Conservation (phyloP, 345 rosid genomes). For the Melastoma malabathricum region DNA sequence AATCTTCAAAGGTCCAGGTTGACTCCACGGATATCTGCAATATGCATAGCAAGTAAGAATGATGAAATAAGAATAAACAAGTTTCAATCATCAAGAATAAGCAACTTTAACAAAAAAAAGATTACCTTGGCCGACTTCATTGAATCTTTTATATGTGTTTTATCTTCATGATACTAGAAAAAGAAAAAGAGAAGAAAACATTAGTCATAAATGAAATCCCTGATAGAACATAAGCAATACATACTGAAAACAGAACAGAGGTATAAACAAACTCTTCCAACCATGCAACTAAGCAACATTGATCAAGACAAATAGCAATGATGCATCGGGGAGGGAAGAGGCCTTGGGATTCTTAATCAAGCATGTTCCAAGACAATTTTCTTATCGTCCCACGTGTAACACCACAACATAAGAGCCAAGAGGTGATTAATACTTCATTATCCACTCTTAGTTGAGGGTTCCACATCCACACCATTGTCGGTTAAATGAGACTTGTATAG, state of each 20-base stretch:
- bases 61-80: slow-evolving; percentile 7
- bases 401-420: too few relatives aligned
- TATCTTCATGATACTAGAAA: slow-evolving; percentile 79
- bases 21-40: slow-evolving; percentile 41
- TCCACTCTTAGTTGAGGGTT: too few relatives aligned
- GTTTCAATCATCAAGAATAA: slow-evolving; percentile 2
- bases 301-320: too few relatives aligned
- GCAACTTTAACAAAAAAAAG: background rate
- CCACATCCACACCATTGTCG: too few relatives aligned
- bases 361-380: too few relatives aligned
- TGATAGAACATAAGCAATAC: background rate
- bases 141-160: slow-evolving; percentile 56
- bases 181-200: background rate
- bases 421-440: too few relatives aligned
- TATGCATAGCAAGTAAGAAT: background rate
- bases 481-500: too few relatives aligned
- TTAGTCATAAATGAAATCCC: background rate
- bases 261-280: background rate
- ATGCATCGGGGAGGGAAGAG: too few relatives aligned
- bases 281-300: too few relatives aligned
- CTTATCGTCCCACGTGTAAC: too few relatives aligned
- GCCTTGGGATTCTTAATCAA: too few relatives aligned
- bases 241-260: background rate
- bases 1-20: slow-evolving; percentile 68
- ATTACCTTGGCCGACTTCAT: slow-evolving; percentile 71